Percentiles rank a stretch among this genome's conserved stretches.
These are phyloP conservation scores for Erodium moschatum DNA, from an alignment of 441 rosid species.

Conservation along the genomic window DNA sequence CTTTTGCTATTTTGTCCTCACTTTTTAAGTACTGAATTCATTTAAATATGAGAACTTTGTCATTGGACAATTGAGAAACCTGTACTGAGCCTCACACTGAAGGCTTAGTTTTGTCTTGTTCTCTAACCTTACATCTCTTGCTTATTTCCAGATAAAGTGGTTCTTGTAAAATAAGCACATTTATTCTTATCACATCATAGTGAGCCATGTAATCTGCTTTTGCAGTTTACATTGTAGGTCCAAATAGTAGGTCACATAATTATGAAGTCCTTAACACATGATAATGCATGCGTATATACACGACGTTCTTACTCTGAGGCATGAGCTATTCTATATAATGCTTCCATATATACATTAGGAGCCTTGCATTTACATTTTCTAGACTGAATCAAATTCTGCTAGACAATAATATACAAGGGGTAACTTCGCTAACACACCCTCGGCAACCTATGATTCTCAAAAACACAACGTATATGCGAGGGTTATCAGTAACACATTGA, in stretches of 20 bases:
- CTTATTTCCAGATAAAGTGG: neutral
- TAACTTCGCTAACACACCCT: no score
- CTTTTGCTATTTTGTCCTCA: neutral
- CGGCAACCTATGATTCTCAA: no score
- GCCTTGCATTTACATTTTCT: neutral
- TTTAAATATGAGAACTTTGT: neutral
- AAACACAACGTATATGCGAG: no score
- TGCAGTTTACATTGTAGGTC: neutral
- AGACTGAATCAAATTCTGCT: neutral
- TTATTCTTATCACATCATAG: neutral
- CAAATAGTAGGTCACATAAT: neutral
- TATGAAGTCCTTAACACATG: neutral
- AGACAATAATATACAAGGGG: no score
- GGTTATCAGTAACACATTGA: no score
- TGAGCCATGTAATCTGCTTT: neutral
- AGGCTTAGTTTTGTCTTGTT: neutral
- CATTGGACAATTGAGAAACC: neutral
- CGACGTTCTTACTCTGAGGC: neutral
- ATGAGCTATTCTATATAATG: neutral
- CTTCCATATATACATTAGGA: no score
- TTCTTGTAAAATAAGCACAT: constrained; percentile 4
- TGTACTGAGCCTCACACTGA: neutral
- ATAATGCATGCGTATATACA: no score
- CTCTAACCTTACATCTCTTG: neutral
- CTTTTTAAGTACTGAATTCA: neutral